Conservation (phyloP, 176 grass and related monocot genomes). For the Thalia dealbata region DNA sequence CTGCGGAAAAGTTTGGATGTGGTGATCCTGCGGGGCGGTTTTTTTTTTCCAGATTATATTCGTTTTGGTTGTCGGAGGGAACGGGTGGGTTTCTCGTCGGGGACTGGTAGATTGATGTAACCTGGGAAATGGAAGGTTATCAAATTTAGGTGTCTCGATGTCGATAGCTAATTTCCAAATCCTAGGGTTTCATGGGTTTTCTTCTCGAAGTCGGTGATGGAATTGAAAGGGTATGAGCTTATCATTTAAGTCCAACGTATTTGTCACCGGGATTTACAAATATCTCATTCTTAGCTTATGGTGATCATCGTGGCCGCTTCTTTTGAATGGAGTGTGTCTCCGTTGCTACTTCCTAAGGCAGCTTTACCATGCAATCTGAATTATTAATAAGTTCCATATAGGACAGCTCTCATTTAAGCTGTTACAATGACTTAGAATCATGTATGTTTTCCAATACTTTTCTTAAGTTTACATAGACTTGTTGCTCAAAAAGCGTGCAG, state of each 20-base stretch:
- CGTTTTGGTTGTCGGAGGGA: neutral
- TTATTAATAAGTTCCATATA: neutral
- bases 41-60: neutral
- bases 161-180: neutral
- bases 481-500: too few relatives aligned
- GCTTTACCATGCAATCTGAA: neutral
- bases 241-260: neutral
- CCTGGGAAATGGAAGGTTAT: neutral
- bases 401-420: neutral
- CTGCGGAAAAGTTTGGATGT: neutral
- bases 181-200: neutral
- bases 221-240: neutral
- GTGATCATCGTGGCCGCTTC: neutral
- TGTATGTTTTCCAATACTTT: neutral
- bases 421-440: neutral
- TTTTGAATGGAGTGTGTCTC: neutral
- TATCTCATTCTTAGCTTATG: neutral
- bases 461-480: too few relatives aligned
- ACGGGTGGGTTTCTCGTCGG: neutral
- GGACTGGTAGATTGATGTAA: neutral
- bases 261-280: neutral
- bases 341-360: neutral
- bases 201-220: neutral
- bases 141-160: neutral
- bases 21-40: neutral